A percentile compares a stretch with the other conserved stretches of the same genome.
Conservation (phyloP, 352 stramenopile species). For the Pythium dissimile region DNA sequence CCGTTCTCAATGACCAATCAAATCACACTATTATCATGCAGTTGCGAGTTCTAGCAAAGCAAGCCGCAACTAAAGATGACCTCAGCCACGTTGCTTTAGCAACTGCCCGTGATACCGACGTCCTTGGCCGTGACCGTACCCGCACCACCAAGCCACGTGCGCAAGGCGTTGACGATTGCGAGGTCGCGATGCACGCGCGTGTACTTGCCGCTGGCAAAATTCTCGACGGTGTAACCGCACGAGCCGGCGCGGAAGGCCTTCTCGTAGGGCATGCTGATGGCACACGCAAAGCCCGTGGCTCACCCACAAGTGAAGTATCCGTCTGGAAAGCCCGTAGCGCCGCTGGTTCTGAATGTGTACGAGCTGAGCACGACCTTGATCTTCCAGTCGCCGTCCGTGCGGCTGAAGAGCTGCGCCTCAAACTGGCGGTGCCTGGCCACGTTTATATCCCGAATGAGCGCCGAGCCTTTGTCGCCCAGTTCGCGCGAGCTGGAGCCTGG, state of each 20-base stretch:
- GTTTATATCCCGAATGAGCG: slow-evolving; percentile 51
- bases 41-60: too few species aligned
- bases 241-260: slow-evolving; percentile 46
- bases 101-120: slow-evolving; percentile 30
- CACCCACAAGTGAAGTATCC: slow-evolving; percentile 24
- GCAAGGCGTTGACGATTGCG: slow-evolving; percentile 64
- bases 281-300: slow-evolving; percentile 30
- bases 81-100: too few species aligned
- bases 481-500: slow-evolving; percentile 41
- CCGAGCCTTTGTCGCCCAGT: slow-evolving; percentile 50
- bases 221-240: slow-evolving; percentile 42
- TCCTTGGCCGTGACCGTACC: slow-evolving; percentile 27
- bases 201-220: not conserved
- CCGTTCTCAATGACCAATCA: too few species aligned
- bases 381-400: slow-evolving; percentile 52
- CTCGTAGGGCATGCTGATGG: slow-evolving; percentile 36
- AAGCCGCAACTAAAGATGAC: too few species aligned
- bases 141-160: slow-evolving; percentile 23
- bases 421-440: slow-evolving; percentile 48
- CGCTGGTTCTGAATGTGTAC: slow-evolving; percentile 49
- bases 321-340: slow-evolving; percentile 44
- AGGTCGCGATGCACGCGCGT: slow-evolving; percentile 62
- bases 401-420: slow-evolving; percentile 51
- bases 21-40: too few species aligned
- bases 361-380: slow-evolving; percentile 70